Conservation (phyloP, 768 basidiomycete genomes). For the Auricularia sp. region DNA sequence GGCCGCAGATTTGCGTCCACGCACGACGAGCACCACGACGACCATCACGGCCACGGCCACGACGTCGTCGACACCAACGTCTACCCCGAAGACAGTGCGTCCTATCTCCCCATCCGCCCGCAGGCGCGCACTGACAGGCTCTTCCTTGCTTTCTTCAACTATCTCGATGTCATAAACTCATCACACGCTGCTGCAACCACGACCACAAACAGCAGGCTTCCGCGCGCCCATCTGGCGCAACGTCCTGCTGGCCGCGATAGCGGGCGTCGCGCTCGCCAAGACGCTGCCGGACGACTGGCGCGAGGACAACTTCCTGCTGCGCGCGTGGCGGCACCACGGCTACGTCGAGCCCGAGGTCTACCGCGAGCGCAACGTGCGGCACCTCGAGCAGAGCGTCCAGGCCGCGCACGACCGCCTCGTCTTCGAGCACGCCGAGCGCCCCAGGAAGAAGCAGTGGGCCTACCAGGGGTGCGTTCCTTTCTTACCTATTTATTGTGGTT, state of each 20-base stretch:
- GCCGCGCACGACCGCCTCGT: not conserved
- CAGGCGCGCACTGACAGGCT: too few relatives aligned
- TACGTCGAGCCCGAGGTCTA: not conserved
- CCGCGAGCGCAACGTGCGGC: not conserved
- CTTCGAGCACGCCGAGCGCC: not conserved
- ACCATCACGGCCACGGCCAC: not conserved
- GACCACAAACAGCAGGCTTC: not conserved
- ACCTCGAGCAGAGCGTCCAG: not conserved
- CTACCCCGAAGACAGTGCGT: not conserved
- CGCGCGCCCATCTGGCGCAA: constrained; percentile 2
- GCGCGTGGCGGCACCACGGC: not conserved
- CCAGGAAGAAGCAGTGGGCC: not conserved
- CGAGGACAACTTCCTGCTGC: constrained; percentile 1
- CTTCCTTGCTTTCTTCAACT: too few relatives aligned
- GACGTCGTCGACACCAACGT: not conserved
- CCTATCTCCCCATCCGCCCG: not conserved
- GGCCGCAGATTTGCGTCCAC: not conserved
- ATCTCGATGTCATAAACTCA: too few relatives aligned
- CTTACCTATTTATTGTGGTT: too few relatives aligned
- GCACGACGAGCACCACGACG: not conserved
- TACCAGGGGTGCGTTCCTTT: not conserved
- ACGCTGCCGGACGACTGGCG: not conserved
- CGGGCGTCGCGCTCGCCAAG: not conserved
- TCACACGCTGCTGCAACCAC: too few relatives aligned
- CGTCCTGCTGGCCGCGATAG: not conserved